Evolutionary conservation across 75 land plant species (phyloP).

Genomic region (Selaginella tamariscina): DNA sequence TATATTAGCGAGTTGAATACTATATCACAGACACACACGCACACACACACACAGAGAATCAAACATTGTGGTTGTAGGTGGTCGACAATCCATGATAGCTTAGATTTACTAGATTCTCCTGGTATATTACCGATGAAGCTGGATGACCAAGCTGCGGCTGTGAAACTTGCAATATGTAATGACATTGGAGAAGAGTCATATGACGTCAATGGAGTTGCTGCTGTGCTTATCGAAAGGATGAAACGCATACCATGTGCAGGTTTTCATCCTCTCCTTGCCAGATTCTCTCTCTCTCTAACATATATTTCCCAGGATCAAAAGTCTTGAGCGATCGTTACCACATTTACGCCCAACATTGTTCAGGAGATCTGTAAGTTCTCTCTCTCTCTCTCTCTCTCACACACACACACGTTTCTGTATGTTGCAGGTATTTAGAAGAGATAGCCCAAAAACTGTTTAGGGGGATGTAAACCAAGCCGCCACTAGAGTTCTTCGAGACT

Average conservation of each 20-base stretch:
- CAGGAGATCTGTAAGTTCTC: constrained; percentile 54
- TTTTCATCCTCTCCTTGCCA: too few species aligned
- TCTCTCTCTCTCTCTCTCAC: not conserved
- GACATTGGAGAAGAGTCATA: constrained; percentile 95
- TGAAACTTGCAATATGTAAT: constrained; percentile 87
- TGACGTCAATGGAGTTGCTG: constrained; percentile 70
- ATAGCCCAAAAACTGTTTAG: constrained; percentile 52
- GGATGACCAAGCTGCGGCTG: constrained; percentile 76
- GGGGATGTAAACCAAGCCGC: constrained; percentile 88
- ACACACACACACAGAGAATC: too few species aligned
- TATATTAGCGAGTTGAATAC: too few species aligned
- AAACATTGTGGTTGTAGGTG: too few species aligned
- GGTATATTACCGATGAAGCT: constrained; percentile 88
- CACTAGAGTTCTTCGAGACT: constrained; percentile 62
- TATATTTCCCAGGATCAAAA: constrained; percentile 31
- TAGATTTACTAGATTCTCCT: constrained; percentile 87
- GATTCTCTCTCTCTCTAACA: not conserved
- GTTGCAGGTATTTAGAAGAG: constrained; percentile 56
- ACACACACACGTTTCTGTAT: not conserved
- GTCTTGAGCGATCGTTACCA: constrained; percentile 58
- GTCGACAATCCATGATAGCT: constrained; percentile 78
- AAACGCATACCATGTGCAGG: constrained; percentile 57
- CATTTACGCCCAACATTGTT: constrained; percentile 37
- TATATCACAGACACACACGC: too few species aligned
- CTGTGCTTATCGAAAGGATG: constrained; percentile 69